Conservation (phyloP, 2,329 filamentous ascomycete genomes). For the Zasmidium cellare region DNA sequence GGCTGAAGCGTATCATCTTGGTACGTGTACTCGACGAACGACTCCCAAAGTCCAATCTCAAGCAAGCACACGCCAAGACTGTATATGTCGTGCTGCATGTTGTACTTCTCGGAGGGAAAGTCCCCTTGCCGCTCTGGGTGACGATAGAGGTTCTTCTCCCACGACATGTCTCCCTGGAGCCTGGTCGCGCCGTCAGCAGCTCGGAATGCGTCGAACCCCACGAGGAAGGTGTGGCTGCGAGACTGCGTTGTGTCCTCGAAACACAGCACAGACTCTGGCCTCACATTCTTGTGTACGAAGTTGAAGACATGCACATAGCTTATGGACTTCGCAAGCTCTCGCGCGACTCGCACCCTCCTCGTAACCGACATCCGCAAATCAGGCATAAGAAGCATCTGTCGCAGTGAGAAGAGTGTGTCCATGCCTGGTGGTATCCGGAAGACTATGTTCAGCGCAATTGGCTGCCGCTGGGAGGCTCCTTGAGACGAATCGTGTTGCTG, state of each 20-base stretch:
- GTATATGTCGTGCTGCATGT: constrained; percentile 59
- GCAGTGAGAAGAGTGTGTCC: background rate
- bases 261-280: constrained; percentile 44
- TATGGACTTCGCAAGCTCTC: constrained; percentile 36
- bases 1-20: background rate
- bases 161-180: constrained; percentile 39
- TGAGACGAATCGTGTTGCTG: too few relatives aligned
- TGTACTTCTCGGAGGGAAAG: constrained; percentile 40
- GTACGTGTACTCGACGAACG: constrained; percentile 31
- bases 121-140: constrained; percentile 52
- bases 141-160: constrained; percentile 51
- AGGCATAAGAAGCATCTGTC: too few relatives aligned
- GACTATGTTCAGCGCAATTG: background rate
- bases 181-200: constrained; percentile 35
- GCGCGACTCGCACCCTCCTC: constrained; percentile 16
- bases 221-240: background rate
- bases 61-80: constrained; percentile 56
- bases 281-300: constrained; percentile 52
- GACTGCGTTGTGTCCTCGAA: constrained; percentile 12
- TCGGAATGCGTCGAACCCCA: constrained; percentile 3
- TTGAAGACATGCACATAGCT: constrained; percentile 40
- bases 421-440: background rate
- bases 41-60: constrained; percentile 53
- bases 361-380: too few relatives aligned
- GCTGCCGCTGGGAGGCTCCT: too few relatives aligned